Evolutionary conservation across 805 yeast genomes (phyloP), one percentile per base, ranked within the genome.

Genomic region (Candida coquimbonensis): DNA sequence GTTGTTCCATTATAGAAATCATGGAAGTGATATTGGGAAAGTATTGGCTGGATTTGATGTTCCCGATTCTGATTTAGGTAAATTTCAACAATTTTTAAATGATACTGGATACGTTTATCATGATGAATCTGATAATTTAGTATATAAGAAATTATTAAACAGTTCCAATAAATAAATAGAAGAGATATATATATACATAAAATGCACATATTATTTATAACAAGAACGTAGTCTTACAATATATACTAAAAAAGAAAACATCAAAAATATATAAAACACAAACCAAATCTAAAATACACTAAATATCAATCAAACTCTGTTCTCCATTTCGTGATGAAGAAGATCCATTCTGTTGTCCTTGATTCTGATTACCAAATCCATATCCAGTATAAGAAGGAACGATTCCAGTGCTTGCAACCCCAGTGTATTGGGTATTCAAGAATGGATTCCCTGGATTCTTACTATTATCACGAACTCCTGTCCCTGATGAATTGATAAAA

Each of bases 1-100:
- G 1, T 68, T 93, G 57, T 93, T 93, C 81, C 96, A 93, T 65
- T 93, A 93, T 67, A 81, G 99, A 73, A 89, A 93, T 68, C 95
- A 89, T 56, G 99, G 99, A 36, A 82, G 91, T 43, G 99, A 93
- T 61, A 76, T 93, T 39, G 98, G 96, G 39, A 88, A 88, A 64
- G 87, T 93, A 1, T 72, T 93, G 49, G 91, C 95, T 38, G 99
- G 96, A 36, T 75, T 95, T 47, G 81, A 81, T 42, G 88, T 90
- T 25, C 96, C 98, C 3, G 76, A 78, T 36, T 73, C 79, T 29
- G 85, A 81, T 44, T 74, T 76, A 44, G 75, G 65, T 26, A 81
- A 78, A 19, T 82, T 91, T 61, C 79, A 81, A 53, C 66, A 68
- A 24, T 87, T 88, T 63, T 71, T 93, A 63, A 69, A 75, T 32